Base-by-base conservation (phyloP, 2,329 filamentous ascomycete genomes). In the Fusarium algeriense region DNA sequence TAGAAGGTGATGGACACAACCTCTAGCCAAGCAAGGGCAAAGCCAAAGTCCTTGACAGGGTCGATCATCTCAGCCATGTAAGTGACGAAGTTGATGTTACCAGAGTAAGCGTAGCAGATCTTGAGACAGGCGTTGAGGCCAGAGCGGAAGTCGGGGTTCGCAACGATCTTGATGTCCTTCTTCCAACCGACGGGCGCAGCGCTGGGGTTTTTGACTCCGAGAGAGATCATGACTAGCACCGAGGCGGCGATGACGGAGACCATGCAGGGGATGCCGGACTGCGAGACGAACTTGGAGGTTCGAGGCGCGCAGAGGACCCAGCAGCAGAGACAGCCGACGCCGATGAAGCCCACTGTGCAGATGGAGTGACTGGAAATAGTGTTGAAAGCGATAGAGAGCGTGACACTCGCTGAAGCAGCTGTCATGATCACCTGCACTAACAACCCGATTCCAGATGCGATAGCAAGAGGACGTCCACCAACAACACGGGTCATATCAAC, bases 401-500 rank as follows among this genome's bases (percentile, higher is more conserved):
- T 88, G 53, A 92, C 83, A 74, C 88, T 90, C 75, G 92, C 90
- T 64, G 91, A 86, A 45, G 88, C 89, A 81, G 88, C 86, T 62
- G 92, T 92, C 80, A 92, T 91, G 54, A 89, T 91, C 77, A 93
- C 92, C 83, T 93, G 92, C 71, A 93, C 78, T 15, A 93, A 77
- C 77, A 93, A 91, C 84, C 92, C 92, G 73, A 90, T 81, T 4
- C 89, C 78, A 12, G 76, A 64, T 2, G 73, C 30, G 23, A 76
- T 67, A 32, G 77, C 77, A 17, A 80, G 69, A 6, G 71, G 60
- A 3, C 71, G 70, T 4, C 79, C 78, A 2, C 79, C 83, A 82
- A 88, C 74, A 81, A 88, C 75, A 83, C 85, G 76, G 85, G 86
- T 85, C 87, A 93, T 89, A 74, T 93, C 91, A 73, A 90, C 92